Percentiles rank a stretch among this genome's conserved stretches.
Evolutionary conservation across 352 stramenopile genomes (phyloP).

Genomic region (Phytophthora vignae): DNA sequence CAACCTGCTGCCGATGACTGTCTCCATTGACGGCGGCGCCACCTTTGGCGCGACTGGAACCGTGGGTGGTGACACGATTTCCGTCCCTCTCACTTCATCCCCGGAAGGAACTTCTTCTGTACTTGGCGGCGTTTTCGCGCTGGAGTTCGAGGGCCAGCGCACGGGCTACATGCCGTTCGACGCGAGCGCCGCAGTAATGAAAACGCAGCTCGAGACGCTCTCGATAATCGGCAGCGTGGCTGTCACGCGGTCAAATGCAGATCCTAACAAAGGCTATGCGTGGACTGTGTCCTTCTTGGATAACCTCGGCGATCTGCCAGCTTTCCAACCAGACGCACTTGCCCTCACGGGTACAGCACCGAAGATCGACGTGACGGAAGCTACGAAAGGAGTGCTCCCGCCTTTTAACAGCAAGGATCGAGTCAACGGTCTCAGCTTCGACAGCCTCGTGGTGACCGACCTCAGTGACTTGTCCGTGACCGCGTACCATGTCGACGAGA

Average conservation of each 20-base stretch:
- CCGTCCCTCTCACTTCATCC: conserved; percentile 45
- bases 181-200: conserved; percentile 86
- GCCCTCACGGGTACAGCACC: conserved; percentile 92
- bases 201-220: conserved; percentile 91
- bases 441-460: conserved; percentile 90
- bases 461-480: conserved; percentile 84
- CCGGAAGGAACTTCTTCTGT: conserved; percentile 59
- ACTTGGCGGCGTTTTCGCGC: conserved; percentile 84
- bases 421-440: conserved; percentile 86
- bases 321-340: conserved; percentile 80
- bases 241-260: conserved; percentile 84
- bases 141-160: conserved; percentile 88
- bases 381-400: conserved; percentile 78
- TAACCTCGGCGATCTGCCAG: conserved; percentile 88
- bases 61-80: conserved; percentile 53
- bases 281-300: conserved; percentile 95
- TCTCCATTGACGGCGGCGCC: conserved; percentile 51
- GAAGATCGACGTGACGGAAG: conserved; percentile 80
- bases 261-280: conserved; percentile 93
- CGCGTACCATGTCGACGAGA: conserved; percentile 91
- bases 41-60: conserved; percentile 49
- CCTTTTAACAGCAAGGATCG: conserved; percentile 92
- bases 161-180: conserved; percentile 94
- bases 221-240: conserved; percentile 89
- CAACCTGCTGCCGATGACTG: conserved; percentile 64